phyloP scores from a whole-genome alignment of 2,329 filamentous ascomycete species.

The Penicillium crustosum region DNA sequence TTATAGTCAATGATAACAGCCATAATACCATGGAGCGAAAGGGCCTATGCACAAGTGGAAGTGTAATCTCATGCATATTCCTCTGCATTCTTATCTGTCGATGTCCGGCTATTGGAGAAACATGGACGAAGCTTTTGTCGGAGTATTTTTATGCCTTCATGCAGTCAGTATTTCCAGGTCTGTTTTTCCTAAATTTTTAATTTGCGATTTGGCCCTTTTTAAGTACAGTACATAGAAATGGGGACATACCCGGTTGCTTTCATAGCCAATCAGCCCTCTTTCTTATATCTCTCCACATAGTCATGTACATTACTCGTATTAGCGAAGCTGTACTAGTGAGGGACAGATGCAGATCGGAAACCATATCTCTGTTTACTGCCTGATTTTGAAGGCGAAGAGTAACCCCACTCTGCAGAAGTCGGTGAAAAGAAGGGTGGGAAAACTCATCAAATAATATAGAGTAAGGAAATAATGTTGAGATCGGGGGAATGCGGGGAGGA shows the following conservation, averaged over 20 bases:
- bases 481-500: conserved; percentile 22
- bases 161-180: background rate
- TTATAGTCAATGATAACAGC: no score
- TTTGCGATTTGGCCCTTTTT: background rate
- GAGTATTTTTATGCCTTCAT: background rate
- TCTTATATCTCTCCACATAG: background rate
- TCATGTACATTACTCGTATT: background rate
- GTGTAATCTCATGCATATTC: background rate
- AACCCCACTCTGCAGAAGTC: conserved; percentile 1
- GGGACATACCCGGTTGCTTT: background rate
- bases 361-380: background rate
- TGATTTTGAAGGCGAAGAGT: background rate
- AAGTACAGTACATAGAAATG: background rate
- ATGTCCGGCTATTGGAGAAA: background rate
- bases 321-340: background rate
- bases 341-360: background rate
- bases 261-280: background rate
- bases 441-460: background rate
- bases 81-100: background rate
- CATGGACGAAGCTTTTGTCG: background rate
- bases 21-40: background rate
- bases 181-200: background rate
- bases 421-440: background rate
- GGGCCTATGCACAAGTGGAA: background rate
- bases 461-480: background rate